A percentile compares a stretch with the other conserved stretches of the same genome.
These are phyloP conservation scores for Aureobasidium leucospermi DNA, from an alignment of 2,329 filamentous ascomycete species.

Conservation along the genomic window DNA sequence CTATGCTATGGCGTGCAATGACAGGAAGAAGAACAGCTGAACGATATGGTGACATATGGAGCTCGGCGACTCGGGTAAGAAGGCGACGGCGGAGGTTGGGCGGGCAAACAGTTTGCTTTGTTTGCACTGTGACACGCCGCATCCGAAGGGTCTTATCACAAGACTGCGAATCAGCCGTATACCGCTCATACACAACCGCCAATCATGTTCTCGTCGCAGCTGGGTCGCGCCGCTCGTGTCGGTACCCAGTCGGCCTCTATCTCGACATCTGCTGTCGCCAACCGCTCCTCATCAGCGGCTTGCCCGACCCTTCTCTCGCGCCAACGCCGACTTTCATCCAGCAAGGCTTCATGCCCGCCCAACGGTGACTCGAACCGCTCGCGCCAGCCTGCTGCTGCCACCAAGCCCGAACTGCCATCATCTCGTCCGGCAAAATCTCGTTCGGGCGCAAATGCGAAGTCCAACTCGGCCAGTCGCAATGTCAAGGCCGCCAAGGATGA, in stretches of 20 bases:
- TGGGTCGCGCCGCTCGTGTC: slow-evolving; percentile 9
- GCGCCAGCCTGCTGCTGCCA: slow-evolving; percentile 14
- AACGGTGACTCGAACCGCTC: slow-evolving; percentile 23
- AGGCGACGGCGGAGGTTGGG: background rate
- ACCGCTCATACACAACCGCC: background rate
- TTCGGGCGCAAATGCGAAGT: background rate
- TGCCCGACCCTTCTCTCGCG: slow-evolving; percentile 31
- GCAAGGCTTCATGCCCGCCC: slow-evolving; percentile 43
- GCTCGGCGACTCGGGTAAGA: background rate
- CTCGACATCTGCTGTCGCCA: slow-evolving; percentile 21
- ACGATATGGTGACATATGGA: background rate
- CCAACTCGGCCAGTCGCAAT: slow-evolving; percentile 18
- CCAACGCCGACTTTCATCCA: slow-evolving; percentile 44
- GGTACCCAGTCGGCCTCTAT: background rate
- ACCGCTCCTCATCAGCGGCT: slow-evolving; percentile 22
- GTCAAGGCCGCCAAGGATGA: slow-evolving; percentile 32
- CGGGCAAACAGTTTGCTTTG: background rate
- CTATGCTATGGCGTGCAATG: too few species aligned
- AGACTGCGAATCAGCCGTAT: background rate
- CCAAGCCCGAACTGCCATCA: slow-evolving; percentile 19
- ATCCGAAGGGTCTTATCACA: slow-evolving; percentile 1
- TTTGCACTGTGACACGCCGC: background rate
- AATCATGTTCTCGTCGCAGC: slow-evolving; percentile 14
- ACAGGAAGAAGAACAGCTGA: background rate
- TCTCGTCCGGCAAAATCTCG: background rate